A percentile compares a stretch with the other conserved stretches of the same genome.
Evolutionary conservation across 2,329 filamentous ascomycete species (phyloP).

Genomic region (Pleoardoris graminearum): DNA sequence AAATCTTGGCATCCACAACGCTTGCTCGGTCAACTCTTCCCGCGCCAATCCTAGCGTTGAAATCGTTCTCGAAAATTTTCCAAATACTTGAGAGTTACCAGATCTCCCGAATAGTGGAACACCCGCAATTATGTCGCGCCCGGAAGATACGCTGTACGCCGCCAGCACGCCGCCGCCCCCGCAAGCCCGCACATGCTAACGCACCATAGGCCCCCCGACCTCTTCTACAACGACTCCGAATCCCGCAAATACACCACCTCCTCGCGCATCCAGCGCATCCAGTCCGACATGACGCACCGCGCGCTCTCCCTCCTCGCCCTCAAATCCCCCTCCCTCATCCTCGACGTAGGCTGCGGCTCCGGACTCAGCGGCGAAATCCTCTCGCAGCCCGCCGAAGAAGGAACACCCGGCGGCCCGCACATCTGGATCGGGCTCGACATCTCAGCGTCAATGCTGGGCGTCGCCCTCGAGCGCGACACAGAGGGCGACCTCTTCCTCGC

Average conservation of each 20-base stretch:
- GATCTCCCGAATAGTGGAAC: too few relatives aligned
- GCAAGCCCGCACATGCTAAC: conserved; percentile 14
- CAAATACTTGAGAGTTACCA: too few relatives aligned
- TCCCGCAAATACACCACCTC: conserved; percentile 97
- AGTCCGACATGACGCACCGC: conserved; percentile 90
- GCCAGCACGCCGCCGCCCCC: conserved; percentile 11
- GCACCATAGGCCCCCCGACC: conserved; percentile 75
- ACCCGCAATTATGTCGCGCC: conserved; percentile 79
- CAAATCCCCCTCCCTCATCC: conserved; percentile 76
- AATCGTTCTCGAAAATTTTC: too few relatives aligned
- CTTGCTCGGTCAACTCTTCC: background rate
- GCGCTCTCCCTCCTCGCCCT: conserved; percentile 91
- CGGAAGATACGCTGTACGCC: conserved; percentile 86
- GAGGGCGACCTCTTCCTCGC: conserved; percentile 93
- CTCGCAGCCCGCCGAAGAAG: conserved; percentile 67
- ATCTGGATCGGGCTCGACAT: conserved; percentile 98
- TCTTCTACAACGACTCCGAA: conserved; percentile 96
- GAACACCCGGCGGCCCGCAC: conserved; percentile 74
- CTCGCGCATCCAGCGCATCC: conserved; percentile 93
- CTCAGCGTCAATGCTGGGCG: conserved; percentile 91
- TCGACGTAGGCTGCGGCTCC: conserved; percentile 95
- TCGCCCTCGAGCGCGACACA: conserved; percentile 87
- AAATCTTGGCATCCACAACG: conserved; percentile 10
- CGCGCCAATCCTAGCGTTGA: too few relatives aligned
- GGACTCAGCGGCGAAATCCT: conserved; percentile 94